Percentiles rank a stretch among this genome's conserved stretches.
These are phyloP conservation scores for Rhypophila decipiens DNA, from an alignment of 495 filamentous ascomycete genomes.

Conservation along the genomic window DNA sequence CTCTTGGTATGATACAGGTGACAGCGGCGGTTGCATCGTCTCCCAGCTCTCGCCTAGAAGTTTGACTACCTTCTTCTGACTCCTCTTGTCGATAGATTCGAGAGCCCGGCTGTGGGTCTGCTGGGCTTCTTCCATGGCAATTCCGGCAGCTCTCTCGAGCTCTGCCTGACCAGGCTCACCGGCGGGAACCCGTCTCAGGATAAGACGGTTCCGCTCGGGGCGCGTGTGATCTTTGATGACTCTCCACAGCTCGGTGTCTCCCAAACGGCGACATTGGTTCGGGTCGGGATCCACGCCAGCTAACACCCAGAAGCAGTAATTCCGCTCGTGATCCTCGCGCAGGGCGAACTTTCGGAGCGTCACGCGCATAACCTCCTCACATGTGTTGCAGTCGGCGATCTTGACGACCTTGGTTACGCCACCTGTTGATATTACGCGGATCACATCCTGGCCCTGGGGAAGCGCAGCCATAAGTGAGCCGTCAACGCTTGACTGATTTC, in stretches of 20 bases:
- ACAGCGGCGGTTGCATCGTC: conserved; percentile 70
- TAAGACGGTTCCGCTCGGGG: conserved; percentile 81
- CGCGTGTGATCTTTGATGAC: conserved; percentile 68
- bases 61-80: conserved; percentile 71
- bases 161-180: conserved; percentile 80
- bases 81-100: conserved; percentile 57
- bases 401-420: conserved; percentile 88
- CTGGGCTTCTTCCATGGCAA: conserved; percentile 72
- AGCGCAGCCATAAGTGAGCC: conserved; percentile 73
- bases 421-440: conserved; percentile 84
- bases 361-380: conserved; percentile 81
- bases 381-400: conserved; percentile 79
- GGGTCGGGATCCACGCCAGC: conserved; percentile 78
- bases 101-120: conserved; percentile 64
- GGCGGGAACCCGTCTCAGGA: conserved; percentile 79
- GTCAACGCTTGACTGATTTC: conserved; percentile 69
- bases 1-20: conserved; percentile 62
- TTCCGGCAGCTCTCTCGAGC: conserved; percentile 71
- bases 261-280: conserved; percentile 66
- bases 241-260: conserved; percentile 78
- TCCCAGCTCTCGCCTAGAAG: conserved; percentile 80
- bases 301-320: conserved; percentile 78
- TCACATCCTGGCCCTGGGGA: conserved; percentile 71
- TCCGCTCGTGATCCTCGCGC: conserved; percentile 67
- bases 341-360: conserved; percentile 77